Evolutionary conservation across 345 rosid species (phyloP).

Genomic region (Acer saccharum): DNA sequence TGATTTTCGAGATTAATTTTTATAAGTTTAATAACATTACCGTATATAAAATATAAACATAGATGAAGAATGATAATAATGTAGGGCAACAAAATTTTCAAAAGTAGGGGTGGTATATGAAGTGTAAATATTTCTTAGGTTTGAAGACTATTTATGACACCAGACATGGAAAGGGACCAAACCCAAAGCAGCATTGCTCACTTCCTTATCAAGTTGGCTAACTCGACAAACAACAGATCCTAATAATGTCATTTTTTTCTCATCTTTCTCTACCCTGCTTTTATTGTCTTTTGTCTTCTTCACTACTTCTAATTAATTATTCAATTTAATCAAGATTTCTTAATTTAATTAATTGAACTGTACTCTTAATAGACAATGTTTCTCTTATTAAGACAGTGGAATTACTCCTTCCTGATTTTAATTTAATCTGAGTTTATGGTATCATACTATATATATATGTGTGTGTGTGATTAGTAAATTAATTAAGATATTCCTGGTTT

Average conservation of each 20-base stretch:
- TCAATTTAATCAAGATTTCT: not conserved
- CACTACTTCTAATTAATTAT: not conserved
- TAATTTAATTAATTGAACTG: not conserved
- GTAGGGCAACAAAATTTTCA: too few relatives aligned
- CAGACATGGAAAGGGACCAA: constrained; percentile 36
- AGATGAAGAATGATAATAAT: too few relatives aligned
- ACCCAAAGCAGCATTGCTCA: constrained; percentile 16
- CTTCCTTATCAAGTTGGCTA: constrained; percentile 26
- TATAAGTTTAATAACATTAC: too few relatives aligned
- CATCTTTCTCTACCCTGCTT: constrained; percentile 20
- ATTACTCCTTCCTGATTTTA: too few relatives aligned
- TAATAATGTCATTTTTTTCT: constrained; percentile 25
- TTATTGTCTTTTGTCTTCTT: constrained; percentile 23
- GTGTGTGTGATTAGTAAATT: too few relatives aligned
- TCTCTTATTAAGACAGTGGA: too few relatives aligned
- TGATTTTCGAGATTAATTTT: too few relatives aligned
- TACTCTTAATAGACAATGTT: not conserved
- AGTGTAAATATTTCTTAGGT: not conserved
- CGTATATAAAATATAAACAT: too few relatives aligned
- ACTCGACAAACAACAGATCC: constrained; percentile 32
- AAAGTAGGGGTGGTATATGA: not conserved
- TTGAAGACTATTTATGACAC: constrained; percentile 13
- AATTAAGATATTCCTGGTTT: too few relatives aligned
- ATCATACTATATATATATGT: too few relatives aligned
- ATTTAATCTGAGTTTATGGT: too few relatives aligned